phyloP scores from a whole-genome alignment of 352 stramenopile species.

The Phytophthora tubulina region DNA sequence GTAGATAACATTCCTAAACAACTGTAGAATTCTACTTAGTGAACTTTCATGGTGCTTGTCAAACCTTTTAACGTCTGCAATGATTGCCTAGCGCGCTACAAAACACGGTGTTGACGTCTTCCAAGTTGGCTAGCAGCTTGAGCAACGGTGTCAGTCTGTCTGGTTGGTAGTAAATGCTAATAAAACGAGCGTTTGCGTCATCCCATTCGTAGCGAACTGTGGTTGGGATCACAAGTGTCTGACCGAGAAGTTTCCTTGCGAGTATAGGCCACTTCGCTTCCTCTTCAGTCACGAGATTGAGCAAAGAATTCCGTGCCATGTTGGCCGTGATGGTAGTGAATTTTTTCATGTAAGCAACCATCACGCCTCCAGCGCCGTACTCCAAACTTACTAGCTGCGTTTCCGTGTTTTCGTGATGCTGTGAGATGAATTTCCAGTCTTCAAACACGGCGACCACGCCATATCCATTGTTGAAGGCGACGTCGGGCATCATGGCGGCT shows the following conservation, averaged over 20 bases:
- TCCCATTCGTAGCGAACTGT: slow-evolving; percentile 3
- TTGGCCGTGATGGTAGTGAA: background rate
- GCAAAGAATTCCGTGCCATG: background rate
- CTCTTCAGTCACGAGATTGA: background rate
- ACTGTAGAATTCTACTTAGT: too few relatives aligned
- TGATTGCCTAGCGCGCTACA: background rate
- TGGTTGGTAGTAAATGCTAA: background rate
- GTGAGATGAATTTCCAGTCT: slow-evolving; percentile 2
- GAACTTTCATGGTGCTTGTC: too few relatives aligned
- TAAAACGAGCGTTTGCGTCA: background rate
- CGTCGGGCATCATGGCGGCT: background rate
- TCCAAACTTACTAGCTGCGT: background rate
- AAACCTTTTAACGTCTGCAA: background rate
- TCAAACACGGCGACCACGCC: background rate
- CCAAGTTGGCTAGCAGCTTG: background rate
- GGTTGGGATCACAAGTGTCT: background rate
- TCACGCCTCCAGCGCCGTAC: background rate
- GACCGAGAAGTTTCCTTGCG: slow-evolving; percentile 1
- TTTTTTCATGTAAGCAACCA: background rate
- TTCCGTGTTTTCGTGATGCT: background rate
- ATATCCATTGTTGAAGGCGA: slow-evolving; percentile 1
- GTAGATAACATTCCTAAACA: too few relatives aligned
- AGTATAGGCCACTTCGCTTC: background rate
- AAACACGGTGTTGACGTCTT: background rate
- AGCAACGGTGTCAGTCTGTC: background rate